Percentiles rank a stretch among this genome's conserved stretches.
phyloP scores from a whole-genome alignment of 495 filamentous ascomycete genomes.

The Achaetomiella virescens region DNA sequence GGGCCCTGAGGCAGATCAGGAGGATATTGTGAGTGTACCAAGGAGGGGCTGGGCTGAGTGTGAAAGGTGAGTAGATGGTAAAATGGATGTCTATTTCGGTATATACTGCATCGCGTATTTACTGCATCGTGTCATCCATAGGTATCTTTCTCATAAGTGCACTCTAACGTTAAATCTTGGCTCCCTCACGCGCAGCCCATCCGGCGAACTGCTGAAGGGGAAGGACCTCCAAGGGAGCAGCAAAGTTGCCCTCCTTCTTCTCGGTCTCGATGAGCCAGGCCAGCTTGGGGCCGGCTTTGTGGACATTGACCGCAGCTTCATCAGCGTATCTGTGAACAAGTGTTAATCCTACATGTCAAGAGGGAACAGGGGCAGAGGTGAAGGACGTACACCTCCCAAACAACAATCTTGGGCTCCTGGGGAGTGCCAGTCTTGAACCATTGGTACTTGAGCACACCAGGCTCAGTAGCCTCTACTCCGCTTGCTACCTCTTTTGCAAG shows the following conservation, averaged over 20 bases:
- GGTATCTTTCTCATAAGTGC: too few species aligned
- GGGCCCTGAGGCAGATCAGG: too few species aligned
- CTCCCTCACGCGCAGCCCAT: not conserved
- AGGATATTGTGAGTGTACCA: too few species aligned
- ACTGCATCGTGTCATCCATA: too few species aligned
- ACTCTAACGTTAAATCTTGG: not conserved
- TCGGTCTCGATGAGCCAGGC: conserved; percentile 10
- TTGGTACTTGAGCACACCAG: conserved; percentile 22
- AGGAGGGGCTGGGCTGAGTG: too few species aligned
- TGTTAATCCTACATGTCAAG: too few species aligned
- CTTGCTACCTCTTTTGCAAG: conserved; percentile 11
- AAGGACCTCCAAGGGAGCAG: conserved; percentile 12
- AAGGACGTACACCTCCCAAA: conserved; percentile 21
- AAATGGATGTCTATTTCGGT: too few species aligned
- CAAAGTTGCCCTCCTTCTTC: conserved; percentile 18
- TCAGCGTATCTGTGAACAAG: conserved; percentile 17
- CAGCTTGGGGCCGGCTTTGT: conserved; percentile 19
- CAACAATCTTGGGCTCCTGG: conserved; percentile 17
- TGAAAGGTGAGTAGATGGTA: too few species aligned
- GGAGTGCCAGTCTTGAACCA: conserved; percentile 17
- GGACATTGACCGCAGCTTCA: conserved; percentile 17
- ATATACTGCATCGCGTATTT: too few species aligned
- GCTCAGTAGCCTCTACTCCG: conserved; percentile 21
- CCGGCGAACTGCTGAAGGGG: conserved; percentile 15
- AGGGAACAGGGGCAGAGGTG: not conserved